A percentile compares a stretch with the other conserved stretches of the same genome.
Conservation (phyloP, 305 asterid genomes). For the Plantago rigida region DNA sequence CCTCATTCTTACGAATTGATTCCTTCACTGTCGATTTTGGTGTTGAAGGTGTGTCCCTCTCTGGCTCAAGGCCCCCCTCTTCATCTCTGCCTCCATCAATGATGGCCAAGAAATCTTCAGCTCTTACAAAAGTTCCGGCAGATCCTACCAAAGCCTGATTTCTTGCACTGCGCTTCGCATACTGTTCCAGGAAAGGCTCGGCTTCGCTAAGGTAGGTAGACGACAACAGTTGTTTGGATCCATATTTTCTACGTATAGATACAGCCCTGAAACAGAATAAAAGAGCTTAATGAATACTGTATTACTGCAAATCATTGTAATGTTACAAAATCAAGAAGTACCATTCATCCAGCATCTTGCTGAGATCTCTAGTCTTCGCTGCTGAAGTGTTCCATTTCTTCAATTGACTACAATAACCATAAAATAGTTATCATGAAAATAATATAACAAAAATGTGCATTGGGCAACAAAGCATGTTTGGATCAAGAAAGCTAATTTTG, state of each 20-base stretch:
- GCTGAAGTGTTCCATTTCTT: slow-evolving; percentile 93
- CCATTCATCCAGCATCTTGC: slow-evolving; percentile 98
- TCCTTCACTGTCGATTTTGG: slow-evolving; percentile 49
- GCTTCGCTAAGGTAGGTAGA: slow-evolving; percentile 86
- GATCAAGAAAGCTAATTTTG: not conserved
- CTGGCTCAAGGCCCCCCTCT: slow-evolving; percentile 83
- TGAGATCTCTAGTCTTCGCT: slow-evolving; percentile 69
- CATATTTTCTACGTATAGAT: slow-evolving; percentile 63
- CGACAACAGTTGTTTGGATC: slow-evolving; percentile 59
- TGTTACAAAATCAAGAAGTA: slow-evolving; percentile 35
- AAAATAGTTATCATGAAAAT: slow-evolving; percentile 24
- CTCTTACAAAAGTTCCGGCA: slow-evolving; percentile 78
- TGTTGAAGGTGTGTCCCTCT: slow-evolving; percentile 45
- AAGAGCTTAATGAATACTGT: slow-evolving; percentile 26
- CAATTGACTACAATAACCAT: slow-evolving; percentile 71
- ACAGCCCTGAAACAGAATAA: slow-evolving; percentile 59
- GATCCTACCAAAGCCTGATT: slow-evolving; percentile 85
- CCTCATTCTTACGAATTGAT: slow-evolving; percentile 62
- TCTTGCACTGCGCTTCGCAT: slow-evolving; percentile 82
- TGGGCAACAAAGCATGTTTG: not conserved
- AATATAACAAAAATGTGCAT: slow-evolving; percentile 8
- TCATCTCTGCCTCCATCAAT: slow-evolving; percentile 69
- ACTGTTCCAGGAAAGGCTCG: slow-evolving; percentile 93
- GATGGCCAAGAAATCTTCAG: slow-evolving; percentile 81
- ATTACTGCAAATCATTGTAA: slow-evolving; percentile 23